Evolutionary conservation across 306 rosid genomes (phyloP).

Genomic region (Calophaca sinica): DNA sequence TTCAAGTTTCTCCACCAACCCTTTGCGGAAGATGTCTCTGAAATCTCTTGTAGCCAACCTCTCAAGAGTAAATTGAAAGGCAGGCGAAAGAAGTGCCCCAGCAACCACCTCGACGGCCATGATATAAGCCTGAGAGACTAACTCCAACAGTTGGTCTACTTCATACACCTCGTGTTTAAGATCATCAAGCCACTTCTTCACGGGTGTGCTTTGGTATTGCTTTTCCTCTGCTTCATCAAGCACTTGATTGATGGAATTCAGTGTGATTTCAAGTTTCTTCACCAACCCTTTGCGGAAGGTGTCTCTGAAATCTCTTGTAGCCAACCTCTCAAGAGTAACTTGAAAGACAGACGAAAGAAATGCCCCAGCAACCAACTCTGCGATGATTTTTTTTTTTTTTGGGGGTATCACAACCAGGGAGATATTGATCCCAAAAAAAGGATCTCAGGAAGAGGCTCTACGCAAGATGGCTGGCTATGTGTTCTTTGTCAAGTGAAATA

Average conservation of each 20-base stretch:
- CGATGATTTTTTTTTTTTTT: background rate
- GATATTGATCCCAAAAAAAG: no score
- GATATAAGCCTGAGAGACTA: background rate
- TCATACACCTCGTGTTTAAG: conserved; percentile 27
- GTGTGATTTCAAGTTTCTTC: background rate
- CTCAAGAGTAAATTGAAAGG: background rate
- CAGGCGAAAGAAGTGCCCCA: background rate
- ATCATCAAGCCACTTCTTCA: conserved; percentile 51
- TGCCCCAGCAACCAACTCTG: background rate
- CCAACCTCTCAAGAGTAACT: conserved; percentile 6
- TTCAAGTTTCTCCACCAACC: conserved; percentile 17
- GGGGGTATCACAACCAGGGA: no score
- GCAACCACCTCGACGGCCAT: background rate
- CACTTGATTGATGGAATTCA: conserved; percentile 31
- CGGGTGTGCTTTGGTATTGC: conserved; percentile 28
- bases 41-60: conserved; percentile 42
- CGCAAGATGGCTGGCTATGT: no score
- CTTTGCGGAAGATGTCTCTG: background rate
- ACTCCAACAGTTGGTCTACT: background rate
- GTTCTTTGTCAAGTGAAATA: no score
- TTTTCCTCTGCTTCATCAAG: conserved; percentile 53
- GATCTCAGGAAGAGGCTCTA: no score
- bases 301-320: conserved; percentile 26
- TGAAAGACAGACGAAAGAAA: background rate
- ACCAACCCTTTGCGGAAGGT: conserved; percentile 22